Conservation (phyloP, 2,329 filamentous ascomycete genomes). For the Colletotrichum paranaense region DNA sequence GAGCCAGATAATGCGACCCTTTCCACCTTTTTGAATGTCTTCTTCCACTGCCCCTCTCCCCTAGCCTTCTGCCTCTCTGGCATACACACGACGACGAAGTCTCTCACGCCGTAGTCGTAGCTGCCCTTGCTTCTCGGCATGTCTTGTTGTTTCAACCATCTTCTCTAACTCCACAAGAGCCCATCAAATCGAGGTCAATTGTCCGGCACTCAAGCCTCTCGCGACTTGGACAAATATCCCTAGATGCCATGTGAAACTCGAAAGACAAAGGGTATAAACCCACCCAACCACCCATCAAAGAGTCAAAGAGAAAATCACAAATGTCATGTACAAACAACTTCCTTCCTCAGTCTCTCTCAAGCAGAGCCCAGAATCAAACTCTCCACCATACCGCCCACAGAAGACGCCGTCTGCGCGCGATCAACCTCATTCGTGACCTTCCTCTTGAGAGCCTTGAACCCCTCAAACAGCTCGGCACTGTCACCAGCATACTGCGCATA, state of each 20-base stretch:
- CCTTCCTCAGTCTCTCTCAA: neutral
- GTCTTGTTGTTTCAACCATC: neutral
- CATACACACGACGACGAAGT: neutral
- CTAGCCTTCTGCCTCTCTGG: neutral
- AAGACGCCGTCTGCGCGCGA: slow-evolving; percentile 83
- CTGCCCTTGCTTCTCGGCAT: neutral
- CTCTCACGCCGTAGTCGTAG: neutral
- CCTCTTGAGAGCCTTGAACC: slow-evolving; percentile 75
- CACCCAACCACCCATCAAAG: neutral
- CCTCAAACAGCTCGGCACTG: slow-evolving; percentile 77
- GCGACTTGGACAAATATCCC: neutral
- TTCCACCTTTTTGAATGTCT: neutral
- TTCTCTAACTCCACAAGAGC: neutral
- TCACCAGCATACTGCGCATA: slow-evolving; percentile 85
- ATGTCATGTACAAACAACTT: neutral
- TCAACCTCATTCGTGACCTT: slow-evolving; percentile 83
- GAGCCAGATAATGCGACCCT: neutral
- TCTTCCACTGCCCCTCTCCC: neutral
- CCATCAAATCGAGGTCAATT: neutral
- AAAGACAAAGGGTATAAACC: neutral
- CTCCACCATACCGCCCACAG: slow-evolving; percentile 90
- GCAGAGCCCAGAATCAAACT: slow-evolving; percentile 65
- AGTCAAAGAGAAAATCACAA: neutral
- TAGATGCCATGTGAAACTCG: neutral
- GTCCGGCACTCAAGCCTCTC: neutral